Evolutionary conservation across 345 rosid genomes (phyloP), one percentile per base, ranked within the genome.

Genomic region (Euphorbia pulcherrima): DNA sequence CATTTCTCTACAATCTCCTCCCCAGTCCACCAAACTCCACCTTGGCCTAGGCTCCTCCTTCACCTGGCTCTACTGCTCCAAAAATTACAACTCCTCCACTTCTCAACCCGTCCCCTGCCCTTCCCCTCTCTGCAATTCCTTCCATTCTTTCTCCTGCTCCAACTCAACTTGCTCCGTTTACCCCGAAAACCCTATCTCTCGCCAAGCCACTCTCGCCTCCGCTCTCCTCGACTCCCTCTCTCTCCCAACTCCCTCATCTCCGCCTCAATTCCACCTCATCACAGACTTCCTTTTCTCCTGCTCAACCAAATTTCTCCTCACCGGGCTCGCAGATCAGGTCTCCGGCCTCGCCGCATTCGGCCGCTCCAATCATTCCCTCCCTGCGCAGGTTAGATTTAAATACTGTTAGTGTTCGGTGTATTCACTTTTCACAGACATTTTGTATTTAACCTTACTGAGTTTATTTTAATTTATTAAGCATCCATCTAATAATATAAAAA

Each of bases 201-300:
- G 41, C 24, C 55, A 50, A 35, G 68, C 61, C 33, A 64, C 56
- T 58, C 56, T 72, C 2, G 73, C 55, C 62, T 33, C 58, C 54
- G 82, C 80, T 63, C 20, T 81, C 50, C 46, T 46, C 16, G 82
- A 81, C 68, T 60, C 65, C 10, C 80, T 81, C 66, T 70, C 73
- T 10, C 60, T 81, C 33, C 73, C 75, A 35, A 48, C 69, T 65
- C 37, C 77, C n/a, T n/a, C 58, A 16, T 3, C 57, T 30, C 41
- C 23, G 6, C 28, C n/a, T 27, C 28, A 50, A 46, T 6, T 58
- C 4, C 1, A 20, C 24, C 16, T n/a, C 23, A 8, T 68, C 27
- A 40, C 54, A 4, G 55, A 44, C 6, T 56, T 68, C 60, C 29
- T 70, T 53, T 70, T 70, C 67, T 75, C 78, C 17, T 65, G 74